Conservation (phyloP, 2,329 filamentous ascomycete species). For the Pseudocercospora fijiensis region DNA sequence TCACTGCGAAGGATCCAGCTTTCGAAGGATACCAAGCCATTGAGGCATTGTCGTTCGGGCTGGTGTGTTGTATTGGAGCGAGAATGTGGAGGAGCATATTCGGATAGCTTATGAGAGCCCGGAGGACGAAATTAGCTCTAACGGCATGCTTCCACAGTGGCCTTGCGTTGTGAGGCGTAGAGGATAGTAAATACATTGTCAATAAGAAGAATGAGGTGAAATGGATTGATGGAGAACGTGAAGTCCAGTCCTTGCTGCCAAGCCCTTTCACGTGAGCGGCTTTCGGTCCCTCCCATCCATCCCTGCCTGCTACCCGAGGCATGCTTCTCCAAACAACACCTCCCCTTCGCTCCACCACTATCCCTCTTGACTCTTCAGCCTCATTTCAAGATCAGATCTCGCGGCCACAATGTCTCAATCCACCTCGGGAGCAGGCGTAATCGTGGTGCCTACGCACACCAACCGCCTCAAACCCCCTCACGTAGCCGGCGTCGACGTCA, state of each 20-base stretch:
- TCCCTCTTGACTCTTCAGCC: too few species aligned
- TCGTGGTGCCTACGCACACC: not conserved
- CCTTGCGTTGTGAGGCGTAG: too few species aligned
- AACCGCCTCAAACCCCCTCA: slow-evolving; percentile 27
- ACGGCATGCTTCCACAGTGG: too few species aligned
- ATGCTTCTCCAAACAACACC: too few species aligned
- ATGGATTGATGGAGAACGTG: not conserved
- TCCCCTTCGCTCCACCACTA: too few species aligned
- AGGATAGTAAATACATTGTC: too few species aligned
- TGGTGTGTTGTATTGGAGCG: not conserved
- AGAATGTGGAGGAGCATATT: not conserved
- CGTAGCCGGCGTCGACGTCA: slow-evolving; percentile 34
- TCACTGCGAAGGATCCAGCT: not conserved
- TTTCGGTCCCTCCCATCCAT: not conserved
- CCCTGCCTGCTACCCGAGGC: not conserved
- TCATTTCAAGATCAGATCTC: too few species aligned
- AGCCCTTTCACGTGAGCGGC: not conserved
- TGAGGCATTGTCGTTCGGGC: not conserved
- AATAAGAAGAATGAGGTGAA: not conserved
- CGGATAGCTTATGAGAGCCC: not conserved
- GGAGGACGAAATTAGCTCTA: not conserved
- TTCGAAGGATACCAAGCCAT: not conserved
- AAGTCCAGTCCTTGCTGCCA: not conserved
- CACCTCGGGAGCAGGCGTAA: not conserved
- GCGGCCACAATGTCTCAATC: not conserved